Percentiles rank a stretch among this genome's conserved stretches.
Evolutionary conservation across 2,329 filamentous ascomycete genomes (phyloP).

Genomic region (Coniochaeta pulveracea): DNA sequence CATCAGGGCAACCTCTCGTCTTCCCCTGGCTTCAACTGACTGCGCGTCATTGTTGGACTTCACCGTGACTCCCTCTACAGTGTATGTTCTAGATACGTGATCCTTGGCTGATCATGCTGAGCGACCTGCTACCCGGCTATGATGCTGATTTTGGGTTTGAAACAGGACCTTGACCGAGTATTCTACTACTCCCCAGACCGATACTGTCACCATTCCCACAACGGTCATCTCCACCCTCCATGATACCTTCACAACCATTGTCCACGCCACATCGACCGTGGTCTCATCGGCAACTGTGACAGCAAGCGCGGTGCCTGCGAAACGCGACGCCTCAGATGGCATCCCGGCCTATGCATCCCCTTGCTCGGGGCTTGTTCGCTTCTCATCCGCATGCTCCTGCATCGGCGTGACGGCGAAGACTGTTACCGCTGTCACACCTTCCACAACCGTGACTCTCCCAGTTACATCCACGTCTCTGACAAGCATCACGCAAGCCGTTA

Average conservation of each 20-base stretch:
- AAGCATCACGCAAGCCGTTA: not conserved
- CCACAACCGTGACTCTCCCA: constrained; percentile 1
- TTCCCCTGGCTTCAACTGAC: not conserved
- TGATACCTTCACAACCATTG: not conserved
- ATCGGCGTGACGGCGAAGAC: constrained; percentile 4
- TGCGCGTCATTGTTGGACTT: not conserved
- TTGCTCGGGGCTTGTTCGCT: not conserved
- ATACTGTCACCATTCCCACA: constrained; percentile 1
- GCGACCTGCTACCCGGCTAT: not conserved
- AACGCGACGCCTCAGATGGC: not conserved
- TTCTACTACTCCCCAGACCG: not conserved
- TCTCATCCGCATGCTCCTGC: constrained; percentile 4
- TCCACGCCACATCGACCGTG: not conserved
- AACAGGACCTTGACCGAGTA: not conserved
- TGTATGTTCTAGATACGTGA: not conserved
- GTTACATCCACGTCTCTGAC: not conserved
- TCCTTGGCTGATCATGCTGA: not conserved
- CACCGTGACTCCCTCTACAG: not conserved
- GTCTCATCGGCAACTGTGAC: not conserved
- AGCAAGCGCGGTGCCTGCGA: not conserved
- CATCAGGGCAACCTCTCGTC: not conserved
- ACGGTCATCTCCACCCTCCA: not conserved
- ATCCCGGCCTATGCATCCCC: constrained; percentile 4
- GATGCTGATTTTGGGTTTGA: not conserved
- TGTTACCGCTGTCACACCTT: not conserved